A percentile compares a stretch with the other conserved stretches of the same genome.
Evolutionary conservation across 1,284 basidiomycete species (phyloP).

Genomic region (Trametes versicolor): DNA sequence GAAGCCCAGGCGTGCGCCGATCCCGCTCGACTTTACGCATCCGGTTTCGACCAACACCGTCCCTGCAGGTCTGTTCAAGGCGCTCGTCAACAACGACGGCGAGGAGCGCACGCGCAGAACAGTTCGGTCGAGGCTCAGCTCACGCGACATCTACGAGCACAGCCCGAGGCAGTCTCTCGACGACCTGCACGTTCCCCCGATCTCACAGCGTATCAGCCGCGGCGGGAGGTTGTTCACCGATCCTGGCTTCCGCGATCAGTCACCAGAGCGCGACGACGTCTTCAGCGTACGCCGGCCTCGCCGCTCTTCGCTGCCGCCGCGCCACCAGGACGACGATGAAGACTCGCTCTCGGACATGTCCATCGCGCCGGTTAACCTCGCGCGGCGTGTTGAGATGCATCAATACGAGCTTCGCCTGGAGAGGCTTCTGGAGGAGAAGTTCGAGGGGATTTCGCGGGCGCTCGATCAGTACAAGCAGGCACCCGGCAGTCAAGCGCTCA

Average conservation of each 20-base stretch:
- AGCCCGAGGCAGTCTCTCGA: slow-evolving; percentile 76
- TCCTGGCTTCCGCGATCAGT: slow-evolving; percentile 52
- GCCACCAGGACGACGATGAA: slow-evolving; percentile 47
- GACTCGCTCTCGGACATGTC: slow-evolving; percentile 53
- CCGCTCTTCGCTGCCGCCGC: slow-evolving; percentile 69
- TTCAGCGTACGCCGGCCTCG: slow-evolving; percentile 58
- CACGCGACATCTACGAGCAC: slow-evolving; percentile 70
- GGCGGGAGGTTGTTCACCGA: slow-evolving; percentile 62
- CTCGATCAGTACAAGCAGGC: slow-evolving; percentile 35
- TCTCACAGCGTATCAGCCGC: slow-evolving; percentile 66
- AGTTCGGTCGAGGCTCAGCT: slow-evolving; percentile 78
- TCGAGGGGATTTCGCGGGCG: slow-evolving; percentile 55
- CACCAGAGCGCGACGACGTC: slow-evolving; percentile 51
- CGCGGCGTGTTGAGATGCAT: slow-evolving; percentile 65
- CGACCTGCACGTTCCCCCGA: slow-evolving; percentile 72
- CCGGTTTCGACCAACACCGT: slow-evolving; percentile 77
- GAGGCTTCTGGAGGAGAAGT: slow-evolving; percentile 71
- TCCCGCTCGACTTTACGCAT: slow-evolving; percentile 84
- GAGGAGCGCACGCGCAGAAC: slow-evolving; percentile 73
- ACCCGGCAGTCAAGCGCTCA: slow-evolving; percentile 42
- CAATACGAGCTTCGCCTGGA: slow-evolving; percentile 68
- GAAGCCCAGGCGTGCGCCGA: slow-evolving; percentile 74
- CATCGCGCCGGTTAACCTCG: slow-evolving; percentile 61
- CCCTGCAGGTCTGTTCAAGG: slow-evolving; percentile 85
- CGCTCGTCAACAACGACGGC: slow-evolving; percentile 60